phyloP scores from a whole-genome alignment of 805 yeast species.

The Yamadazyma laniorum region DNA sequence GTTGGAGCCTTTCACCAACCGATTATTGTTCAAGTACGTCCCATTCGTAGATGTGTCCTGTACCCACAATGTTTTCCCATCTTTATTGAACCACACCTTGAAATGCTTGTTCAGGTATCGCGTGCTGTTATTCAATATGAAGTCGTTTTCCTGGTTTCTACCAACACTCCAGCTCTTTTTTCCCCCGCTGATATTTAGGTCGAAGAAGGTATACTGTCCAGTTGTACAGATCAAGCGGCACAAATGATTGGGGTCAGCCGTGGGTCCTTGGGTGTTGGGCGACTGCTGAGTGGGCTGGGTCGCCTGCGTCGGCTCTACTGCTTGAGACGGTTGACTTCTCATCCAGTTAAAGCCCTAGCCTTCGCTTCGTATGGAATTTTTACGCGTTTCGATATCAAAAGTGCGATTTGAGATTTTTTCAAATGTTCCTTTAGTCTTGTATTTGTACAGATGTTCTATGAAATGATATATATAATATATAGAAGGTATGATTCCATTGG shows the following conservation, averaged over 20 bases:
- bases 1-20: conserved; percentile 73
- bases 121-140: conserved; percentile 54
- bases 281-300: conserved; percentile 42
- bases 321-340: conserved; percentile 2
- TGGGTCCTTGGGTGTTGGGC: conserved; percentile 28
- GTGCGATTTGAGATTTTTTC: not conserved
- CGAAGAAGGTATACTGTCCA: conserved; percentile 50
- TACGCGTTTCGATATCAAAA: not conserved
- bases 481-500: no score
- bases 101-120: conserved; percentile 74
- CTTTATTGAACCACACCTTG: conserved; percentile 63
- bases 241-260: conserved; percentile 32
- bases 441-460: not conserved
- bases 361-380: not conserved
- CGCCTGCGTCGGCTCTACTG: conserved; percentile 21
- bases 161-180: conserved; percentile 69
- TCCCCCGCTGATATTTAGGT: conserved; percentile 33
- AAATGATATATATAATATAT: not conserved
- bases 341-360: not conserved
- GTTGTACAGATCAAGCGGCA: conserved; percentile 61
- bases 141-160: conserved; percentile 64
- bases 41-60: conserved; percentile 90
- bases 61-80: conserved; percentile 55
- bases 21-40: conserved; percentile 74
- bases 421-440: not conserved